These are phyloP conservation scores for Aspergillus oerlinghausenensis DNA, from an alignment of 2,329 filamentous ascomycete genomes.

Conservation along the genomic window DNA sequence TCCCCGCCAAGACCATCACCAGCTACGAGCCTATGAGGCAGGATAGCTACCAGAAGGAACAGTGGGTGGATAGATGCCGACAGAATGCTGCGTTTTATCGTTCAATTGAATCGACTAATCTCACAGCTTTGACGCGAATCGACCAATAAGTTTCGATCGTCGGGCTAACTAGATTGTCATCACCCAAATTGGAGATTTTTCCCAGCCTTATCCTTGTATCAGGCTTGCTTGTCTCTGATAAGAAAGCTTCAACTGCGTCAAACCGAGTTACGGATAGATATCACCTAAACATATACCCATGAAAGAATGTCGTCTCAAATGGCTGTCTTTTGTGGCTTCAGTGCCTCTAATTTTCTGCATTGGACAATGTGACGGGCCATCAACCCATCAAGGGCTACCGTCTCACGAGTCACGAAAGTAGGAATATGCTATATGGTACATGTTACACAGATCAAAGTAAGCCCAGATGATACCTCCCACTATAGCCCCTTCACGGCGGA, in stretches of 20 bases:
- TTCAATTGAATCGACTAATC: too few species aligned
- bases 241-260: background rate
- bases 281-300: background rate
- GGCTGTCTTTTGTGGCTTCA: background rate
- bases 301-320: background rate
- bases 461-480: background rate
- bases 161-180: background rate
- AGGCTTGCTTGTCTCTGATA: background rate
- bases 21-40: background rate
- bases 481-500: background rate
- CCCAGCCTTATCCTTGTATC: background rate
- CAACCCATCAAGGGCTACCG: background rate
- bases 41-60: background rate
- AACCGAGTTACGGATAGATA: background rate
- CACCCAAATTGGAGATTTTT: background rate
- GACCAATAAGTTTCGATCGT: background rate
- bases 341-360: background rate
- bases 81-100: background rate
- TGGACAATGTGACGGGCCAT: background rate
- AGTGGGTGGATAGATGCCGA: too few species aligned
- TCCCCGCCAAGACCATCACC: background rate
- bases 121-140: background rate
- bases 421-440: background rate
- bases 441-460: background rate
- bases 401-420: background rate